A percentile compares a stretch with the other conserved stretches of the same genome.
Conservation (phyloP, 192 early-diverging fungal genomes). For the Coemansia furcata region DNA sequence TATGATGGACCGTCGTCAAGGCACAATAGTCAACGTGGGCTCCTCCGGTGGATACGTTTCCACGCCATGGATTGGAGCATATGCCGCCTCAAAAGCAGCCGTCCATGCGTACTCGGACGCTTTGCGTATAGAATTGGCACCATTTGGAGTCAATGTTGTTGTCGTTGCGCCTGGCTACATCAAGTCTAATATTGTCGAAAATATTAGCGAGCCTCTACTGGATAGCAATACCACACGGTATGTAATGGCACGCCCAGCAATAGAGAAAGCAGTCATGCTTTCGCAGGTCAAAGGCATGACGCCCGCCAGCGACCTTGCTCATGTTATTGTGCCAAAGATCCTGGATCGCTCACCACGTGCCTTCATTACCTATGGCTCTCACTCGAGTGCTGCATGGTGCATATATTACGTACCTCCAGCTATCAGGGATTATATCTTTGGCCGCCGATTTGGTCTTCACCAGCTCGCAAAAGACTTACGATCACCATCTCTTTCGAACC, state of each 20-base stretch:
- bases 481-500: not conserved
- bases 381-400: slow-evolving; percentile 31
- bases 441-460: slow-evolving; percentile 43
- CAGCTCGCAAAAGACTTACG: slow-evolving; percentile 15
- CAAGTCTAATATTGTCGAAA: slow-evolving; percentile 60
- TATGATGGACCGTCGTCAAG: slow-evolving; percentile 56
- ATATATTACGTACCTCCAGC: slow-evolving; percentile 54
- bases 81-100: slow-evolving; percentile 62
- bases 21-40: slow-evolving; percentile 67
- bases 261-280: slow-evolving; percentile 45
- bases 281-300: slow-evolving; percentile 55
- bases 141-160: slow-evolving; percentile 61
- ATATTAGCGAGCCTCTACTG: slow-evolving; percentile 21
- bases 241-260: slow-evolving; percentile 35
- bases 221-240: slow-evolving; percentile 52
- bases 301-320: slow-evolving; percentile 58
- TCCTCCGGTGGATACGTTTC: slow-evolving; percentile 59
- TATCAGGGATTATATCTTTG: slow-evolving; percentile 50
- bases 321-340: slow-evolving; percentile 50
- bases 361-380: slow-evolving; percentile 62
- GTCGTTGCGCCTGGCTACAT: slow-evolving; percentile 64
- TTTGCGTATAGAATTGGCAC: slow-evolving; percentile 61
- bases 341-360: slow-evolving; percentile 40
- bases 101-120: slow-evolving; percentile 61
- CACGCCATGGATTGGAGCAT: slow-evolving; percentile 62